A percentile compares a stretch with the other conserved stretches of the same genome.
phyloP scores from a whole-genome alignment of 495 filamentous ascomycete genomes.

The Xylaria curta region DNA sequence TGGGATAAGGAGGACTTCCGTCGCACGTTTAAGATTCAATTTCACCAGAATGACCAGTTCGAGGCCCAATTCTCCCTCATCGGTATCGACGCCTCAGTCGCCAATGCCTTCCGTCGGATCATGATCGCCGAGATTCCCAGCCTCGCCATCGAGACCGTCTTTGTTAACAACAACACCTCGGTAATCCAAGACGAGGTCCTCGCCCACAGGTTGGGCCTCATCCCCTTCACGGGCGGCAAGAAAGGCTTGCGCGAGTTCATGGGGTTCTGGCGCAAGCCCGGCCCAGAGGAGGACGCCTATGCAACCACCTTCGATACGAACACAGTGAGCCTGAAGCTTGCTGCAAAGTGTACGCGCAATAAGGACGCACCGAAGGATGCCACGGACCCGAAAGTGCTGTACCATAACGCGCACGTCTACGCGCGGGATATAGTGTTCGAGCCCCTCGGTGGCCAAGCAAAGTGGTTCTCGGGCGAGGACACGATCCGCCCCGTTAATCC shows the following conservation, averaged over 20 bases:
- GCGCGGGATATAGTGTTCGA: slow-evolving; percentile 78
- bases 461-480: slow-evolving; percentile 70
- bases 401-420: slow-evolving; percentile 86
- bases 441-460: slow-evolving; percentile 73
- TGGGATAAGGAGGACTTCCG: slow-evolving; percentile 84
- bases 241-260: slow-evolving; percentile 75
- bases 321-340: slow-evolving; percentile 74
- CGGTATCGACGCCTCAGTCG: slow-evolving; percentile 88
- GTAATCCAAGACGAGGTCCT: slow-evolving; percentile 98
- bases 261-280: slow-evolving; percentile 70
- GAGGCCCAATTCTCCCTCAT: slow-evolving; percentile 89
- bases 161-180: slow-evolving; percentile 91
- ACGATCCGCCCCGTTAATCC: slow-evolving; percentile 80
- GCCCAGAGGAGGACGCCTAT: slow-evolving; percentile 42
- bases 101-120: slow-evolving; percentile 98
- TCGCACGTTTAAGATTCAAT: slow-evolving; percentile 72
- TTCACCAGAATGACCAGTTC: slow-evolving; percentile 77
- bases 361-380: slow-evolving; percentile 69
- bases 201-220: slow-evolving; percentile 82
- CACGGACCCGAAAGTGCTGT: slow-evolving; percentile 80
- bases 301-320: slow-evolving; percentile 73
- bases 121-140: slow-evolving; percentile 94
- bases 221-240: slow-evolving; percentile 81
- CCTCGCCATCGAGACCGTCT: slow-evolving; percentile 91
- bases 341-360: slow-evolving; percentile 79